Percentiles rank a stretch among this genome's conserved stretches.
These are phyloP conservation scores for Yamadazyma jaroonii DNA, from an alignment of 1,139 yeast species.

Conservation along the genomic window DNA sequence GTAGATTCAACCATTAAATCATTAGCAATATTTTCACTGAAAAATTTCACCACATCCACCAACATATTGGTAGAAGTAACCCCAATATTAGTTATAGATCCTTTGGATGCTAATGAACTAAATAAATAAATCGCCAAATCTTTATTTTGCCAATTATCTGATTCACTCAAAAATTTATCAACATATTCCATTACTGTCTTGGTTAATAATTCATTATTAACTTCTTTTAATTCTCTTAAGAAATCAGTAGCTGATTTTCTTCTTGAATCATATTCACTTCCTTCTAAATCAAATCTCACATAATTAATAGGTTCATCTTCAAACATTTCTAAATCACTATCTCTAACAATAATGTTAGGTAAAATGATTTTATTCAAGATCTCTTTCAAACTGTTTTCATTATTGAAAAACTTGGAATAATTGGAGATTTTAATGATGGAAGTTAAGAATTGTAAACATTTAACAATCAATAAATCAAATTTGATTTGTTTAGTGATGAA, in stretches of 20 bases:
- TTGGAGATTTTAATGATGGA: conserved; percentile 72
- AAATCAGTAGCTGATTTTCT: conserved; percentile 91
- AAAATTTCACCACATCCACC: conserved; percentile 85
- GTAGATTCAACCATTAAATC: conserved; percentile 51
- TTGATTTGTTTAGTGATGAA: conserved; percentile 66
- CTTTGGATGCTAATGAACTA: conserved; percentile 88
- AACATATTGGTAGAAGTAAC: conserved; percentile 83
- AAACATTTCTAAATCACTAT: conserved; percentile 84
- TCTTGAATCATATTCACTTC: conserved; percentile 90
- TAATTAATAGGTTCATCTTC: conserved; percentile 97
- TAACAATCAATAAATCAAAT: conserved; percentile 81
- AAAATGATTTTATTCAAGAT: conserved; percentile 79
- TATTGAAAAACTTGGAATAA: conserved; percentile 58
- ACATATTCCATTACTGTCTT: conserved; percentile 76
- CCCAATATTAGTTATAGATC: conserved; percentile 79
- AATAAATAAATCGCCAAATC: conserved; percentile 86
- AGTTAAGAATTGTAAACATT: conserved; percentile 76
- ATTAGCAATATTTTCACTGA: conserved; percentile 73
- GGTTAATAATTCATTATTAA: conserved; percentile 73
- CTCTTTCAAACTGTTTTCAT: conserved; percentile 67
- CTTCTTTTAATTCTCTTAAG: conserved; percentile 79
- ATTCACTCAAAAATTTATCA: conserved; percentile 57
- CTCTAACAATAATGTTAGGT: conserved; percentile 84
- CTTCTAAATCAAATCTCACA: conserved; percentile 90
- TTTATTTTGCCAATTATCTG: conserved; percentile 70